Percentiles rank a stretch among this genome's conserved stretches.
These are phyloP conservation scores for Phytopythium delawarense DNA, from an alignment of 352 stramenopile species.

Conservation along the genomic window DNA sequence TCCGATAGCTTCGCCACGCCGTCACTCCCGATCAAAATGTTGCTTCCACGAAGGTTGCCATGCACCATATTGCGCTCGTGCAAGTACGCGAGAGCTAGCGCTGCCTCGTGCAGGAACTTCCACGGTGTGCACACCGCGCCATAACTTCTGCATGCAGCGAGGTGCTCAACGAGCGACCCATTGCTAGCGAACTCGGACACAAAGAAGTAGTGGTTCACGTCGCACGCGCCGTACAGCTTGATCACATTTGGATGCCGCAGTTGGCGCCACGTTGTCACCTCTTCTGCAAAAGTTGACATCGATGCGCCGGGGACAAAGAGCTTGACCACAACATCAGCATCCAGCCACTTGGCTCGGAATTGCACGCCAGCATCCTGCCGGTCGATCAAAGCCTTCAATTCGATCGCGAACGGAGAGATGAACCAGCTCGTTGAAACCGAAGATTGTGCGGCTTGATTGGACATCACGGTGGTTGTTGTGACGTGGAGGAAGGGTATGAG, in stretches of 20 bases:
- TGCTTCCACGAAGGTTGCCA: constrained; percentile 27
- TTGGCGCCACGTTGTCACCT: constrained; percentile 13
- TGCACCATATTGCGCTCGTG: constrained; percentile 26
- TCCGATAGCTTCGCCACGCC: constrained; percentile 11
- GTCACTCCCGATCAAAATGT: constrained; percentile 14
- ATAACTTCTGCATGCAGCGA: constrained; percentile 12
- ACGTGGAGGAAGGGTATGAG: too few species aligned
- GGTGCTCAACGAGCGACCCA: constrained; percentile 13
- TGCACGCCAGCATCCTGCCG: background rate
- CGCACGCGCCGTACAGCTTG: constrained; percentile 24
- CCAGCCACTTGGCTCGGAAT: background rate
- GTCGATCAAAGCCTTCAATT: background rate
- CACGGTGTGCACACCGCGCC: constrained; percentile 1
- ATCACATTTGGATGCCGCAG: constrained; percentile 12
- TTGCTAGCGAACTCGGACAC: constrained; percentile 17
- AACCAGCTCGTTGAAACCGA: background rate
- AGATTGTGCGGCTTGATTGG: too few species aligned
- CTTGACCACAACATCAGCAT: constrained; percentile 13
- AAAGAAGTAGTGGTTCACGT: constrained; percentile 22
- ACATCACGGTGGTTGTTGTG: too few species aligned
- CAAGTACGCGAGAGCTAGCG: constrained; percentile 25
- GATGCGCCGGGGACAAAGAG: constrained; percentile 6
- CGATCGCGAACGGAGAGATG: background rate
- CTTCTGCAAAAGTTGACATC: constrained; percentile 5
- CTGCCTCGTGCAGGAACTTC: constrained; percentile 11